Evolutionary conservation across 2,329 filamentous ascomycete species (phyloP), one percentile per base, ranked within the genome.

Genomic region (Penicillium sp.): DNA sequence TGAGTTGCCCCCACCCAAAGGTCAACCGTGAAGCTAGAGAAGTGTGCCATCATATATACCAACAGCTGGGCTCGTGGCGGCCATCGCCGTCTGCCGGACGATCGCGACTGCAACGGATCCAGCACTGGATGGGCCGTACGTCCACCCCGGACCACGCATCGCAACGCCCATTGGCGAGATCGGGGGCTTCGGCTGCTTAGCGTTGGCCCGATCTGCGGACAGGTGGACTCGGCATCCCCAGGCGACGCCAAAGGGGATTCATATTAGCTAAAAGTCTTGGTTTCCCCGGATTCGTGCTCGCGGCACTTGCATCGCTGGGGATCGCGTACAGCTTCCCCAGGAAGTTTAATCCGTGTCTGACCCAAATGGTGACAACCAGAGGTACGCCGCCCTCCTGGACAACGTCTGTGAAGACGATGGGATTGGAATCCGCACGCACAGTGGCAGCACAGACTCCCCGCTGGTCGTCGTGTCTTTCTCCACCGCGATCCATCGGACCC

Each of bases 401-500:
- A 29, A 36, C 27, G 20, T 7, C 34, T 21, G 28, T 20, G 15
- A 28, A 18, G 4, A 9, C 14, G 18, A n/a, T 10, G 19, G 13
- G 11, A 18, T 29, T 14, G n/a, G 33, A 35, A 7, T 17, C 9
- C 14, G 18, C 3, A 6, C 4, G 19, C 3, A 27, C 10, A 21
- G 11, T 14, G 26, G 21, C 29, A 29, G 25, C 25, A 36, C n/a
- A 6, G 16, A 15, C 25, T 17, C 17, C 8, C 14, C 17, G 14
- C 26, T 18, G 19, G 15, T n/a, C n/a, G 16, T 16, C 16, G 15
- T 11, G 7, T 20, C 8, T 17, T 36, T 25, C 34, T 36, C 34
- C 34, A 36, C 34, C 29, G 28, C 14, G 25, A 28, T 19, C 34
- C 34, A 36, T 36, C 34, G 34, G 34, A 36, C 34, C 34, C 34